phyloP scores from a whole-genome alignment of 2,329 filamentous ascomycete species.

The Conoideocrella luteorostrata region DNA sequence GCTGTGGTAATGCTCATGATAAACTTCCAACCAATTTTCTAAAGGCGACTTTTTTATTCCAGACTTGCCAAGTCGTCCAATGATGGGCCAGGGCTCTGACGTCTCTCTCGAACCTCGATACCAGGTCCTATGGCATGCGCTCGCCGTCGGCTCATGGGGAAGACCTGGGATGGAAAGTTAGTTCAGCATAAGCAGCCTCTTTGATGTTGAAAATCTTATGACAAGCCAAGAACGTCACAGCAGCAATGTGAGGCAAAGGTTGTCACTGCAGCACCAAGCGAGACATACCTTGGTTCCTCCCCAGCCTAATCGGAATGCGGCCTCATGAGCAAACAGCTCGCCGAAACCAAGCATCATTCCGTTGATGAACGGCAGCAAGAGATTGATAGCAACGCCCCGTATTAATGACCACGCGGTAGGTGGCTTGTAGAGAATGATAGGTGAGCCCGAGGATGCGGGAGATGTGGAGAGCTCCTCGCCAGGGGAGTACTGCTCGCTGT shows the following conservation, averaged over 20 bases:
- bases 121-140: constrained; percentile 69
- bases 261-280: not conserved
- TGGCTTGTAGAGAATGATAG: constrained; percentile 79
- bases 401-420: constrained; percentile 82
- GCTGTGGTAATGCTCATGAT: no score
- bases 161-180: constrained; percentile 37
- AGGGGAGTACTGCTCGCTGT: constrained; percentile 75
- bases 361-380: constrained; percentile 93
- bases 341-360: constrained; percentile 98
- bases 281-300: constrained; percentile 73
- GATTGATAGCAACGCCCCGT: constrained; percentile 86
- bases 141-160: constrained; percentile 53
- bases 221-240: not conserved
- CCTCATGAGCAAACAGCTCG: constrained; percentile 93
- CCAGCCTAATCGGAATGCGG: constrained; percentile 90
- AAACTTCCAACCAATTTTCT: no score
- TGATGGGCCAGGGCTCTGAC: constrained; percentile 48
- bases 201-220: not conserved
- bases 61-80: constrained; percentile 62
- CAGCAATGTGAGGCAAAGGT: no score
- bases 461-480: constrained; percentile 56
- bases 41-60: constrained; percentile 42
- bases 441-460: constrained; percentile 56
- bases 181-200: not conserved
- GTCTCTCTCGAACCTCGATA: constrained; percentile 69